Evolutionary conservation across 2,329 filamentous ascomycete species (phyloP).

Genomic region (Ascochyta pisi): DNA sequence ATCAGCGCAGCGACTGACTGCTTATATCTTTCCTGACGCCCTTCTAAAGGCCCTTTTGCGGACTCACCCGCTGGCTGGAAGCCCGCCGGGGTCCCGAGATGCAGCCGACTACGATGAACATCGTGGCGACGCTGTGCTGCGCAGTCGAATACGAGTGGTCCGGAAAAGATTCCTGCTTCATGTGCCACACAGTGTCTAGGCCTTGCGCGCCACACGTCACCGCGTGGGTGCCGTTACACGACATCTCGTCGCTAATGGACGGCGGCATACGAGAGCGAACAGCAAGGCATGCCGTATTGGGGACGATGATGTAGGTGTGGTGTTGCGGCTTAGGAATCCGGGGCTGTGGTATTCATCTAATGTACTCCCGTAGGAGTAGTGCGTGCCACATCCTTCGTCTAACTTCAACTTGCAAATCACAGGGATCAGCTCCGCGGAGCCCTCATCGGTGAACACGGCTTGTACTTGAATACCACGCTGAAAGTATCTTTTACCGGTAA

Average conservation of each 20-base stretch:
- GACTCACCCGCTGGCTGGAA: constrained; percentile 28
- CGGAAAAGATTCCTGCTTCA: constrained; percentile 19
- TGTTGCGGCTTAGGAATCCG: constrained; percentile 20
- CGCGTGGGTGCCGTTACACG: constrained; percentile 6
- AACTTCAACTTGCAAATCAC: constrained; percentile 20
- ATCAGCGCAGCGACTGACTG: constrained; percentile 24
- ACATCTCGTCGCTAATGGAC: background rate
- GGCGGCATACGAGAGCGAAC: background rate
- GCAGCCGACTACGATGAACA: constrained; percentile 29
- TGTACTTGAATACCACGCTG: constrained; percentile 12
- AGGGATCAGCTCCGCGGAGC: constrained; percentile 24
- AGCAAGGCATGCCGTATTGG: background rate
- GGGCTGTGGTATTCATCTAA: background rate
- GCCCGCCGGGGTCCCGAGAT: constrained; percentile 32
- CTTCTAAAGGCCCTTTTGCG: constrained; percentile 46
- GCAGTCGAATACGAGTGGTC: constrained; percentile 32
- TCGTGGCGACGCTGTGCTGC: constrained; percentile 20
- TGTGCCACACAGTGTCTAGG: constrained; percentile 14
- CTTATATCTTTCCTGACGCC: constrained; percentile 35
- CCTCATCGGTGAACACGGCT: constrained; percentile 12
- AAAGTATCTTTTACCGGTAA: constrained; percentile 7
- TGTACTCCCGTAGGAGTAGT: constrained; percentile 13
- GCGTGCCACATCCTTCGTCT: constrained; percentile 22
- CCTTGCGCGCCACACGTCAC: constrained; percentile 26
- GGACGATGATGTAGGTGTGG: constrained; percentile 7